Percentiles rank a stretch among this genome's conserved stretches.
These are phyloP conservation scores for Mycena rebaudengoi DNA, from an alignment of 768 basidiomycete genomes.

Conservation along the genomic window DNA sequence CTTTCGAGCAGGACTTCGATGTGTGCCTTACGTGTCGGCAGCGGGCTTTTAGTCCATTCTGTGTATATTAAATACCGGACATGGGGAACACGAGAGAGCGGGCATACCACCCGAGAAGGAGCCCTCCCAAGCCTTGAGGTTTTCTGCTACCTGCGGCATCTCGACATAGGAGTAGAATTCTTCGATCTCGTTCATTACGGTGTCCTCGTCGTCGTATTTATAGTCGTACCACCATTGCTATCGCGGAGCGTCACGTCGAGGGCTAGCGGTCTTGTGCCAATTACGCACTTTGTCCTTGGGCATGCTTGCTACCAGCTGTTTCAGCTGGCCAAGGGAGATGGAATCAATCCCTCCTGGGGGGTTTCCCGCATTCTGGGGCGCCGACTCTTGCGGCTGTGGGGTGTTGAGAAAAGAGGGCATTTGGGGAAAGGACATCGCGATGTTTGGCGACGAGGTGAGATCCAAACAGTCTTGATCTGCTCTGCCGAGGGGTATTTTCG, in stretches of 20 bases:
- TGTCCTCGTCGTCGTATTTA: conserved; percentile 96
- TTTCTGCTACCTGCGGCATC: conserved; percentile 89
- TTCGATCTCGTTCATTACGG: conserved; percentile 94
- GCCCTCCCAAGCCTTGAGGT: conserved; percentile 87
- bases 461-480: too few species aligned
- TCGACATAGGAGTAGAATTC: conserved; percentile 99
- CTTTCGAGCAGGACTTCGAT: conserved; percentile 86
- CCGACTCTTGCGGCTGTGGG: conserved; percentile 33
- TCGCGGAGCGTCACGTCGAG: conserved; percentile 32
- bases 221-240: conserved; percentile 92
- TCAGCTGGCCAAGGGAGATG: conserved; percentile 84
- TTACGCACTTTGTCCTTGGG: conserved; percentile 21
- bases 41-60: conserved; percentile 83
- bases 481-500: too few species aligned
- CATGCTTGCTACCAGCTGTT: conserved; percentile 62
- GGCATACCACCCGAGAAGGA: conserved; percentile 79
- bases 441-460: too few species aligned
- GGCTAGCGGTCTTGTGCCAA: conserved; percentile 10
- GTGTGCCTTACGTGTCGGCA: conserved; percentile 71
- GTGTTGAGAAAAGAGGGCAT: conserved; percentile 23
- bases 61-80: conserved; percentile 8
- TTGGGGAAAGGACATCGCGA: conserved; percentile 14
- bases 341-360: conserved; percentile 64
- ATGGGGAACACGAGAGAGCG: not conserved
- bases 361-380: conserved; percentile 34